Percentiles rank a stretch among this genome's conserved stretches.
Evolutionary conservation across 164 flowering plant genomes (phyloP).

Genomic region (Warburgia ugandensis): DNA sequence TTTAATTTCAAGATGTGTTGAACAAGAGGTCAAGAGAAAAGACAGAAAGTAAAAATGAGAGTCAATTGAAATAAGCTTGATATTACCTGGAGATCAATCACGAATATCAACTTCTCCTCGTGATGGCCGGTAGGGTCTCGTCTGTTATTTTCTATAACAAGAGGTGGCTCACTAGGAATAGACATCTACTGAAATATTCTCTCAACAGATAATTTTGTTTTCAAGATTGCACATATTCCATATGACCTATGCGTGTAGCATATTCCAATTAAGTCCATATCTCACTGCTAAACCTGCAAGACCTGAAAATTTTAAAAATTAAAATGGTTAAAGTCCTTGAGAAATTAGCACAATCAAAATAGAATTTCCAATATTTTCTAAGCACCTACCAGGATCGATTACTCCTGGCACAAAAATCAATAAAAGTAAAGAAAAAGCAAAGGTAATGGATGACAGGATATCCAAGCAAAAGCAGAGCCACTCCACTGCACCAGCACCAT

Average conservation of each 20-base stretch:
- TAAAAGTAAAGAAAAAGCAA: constrained; percentile 31
- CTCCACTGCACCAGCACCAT: constrained; percentile 28
- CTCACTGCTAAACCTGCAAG: constrained; percentile 47
- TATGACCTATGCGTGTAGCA: constrained; percentile 22
- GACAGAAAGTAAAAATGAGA: too few relatives aligned
- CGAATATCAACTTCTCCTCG: constrained; percentile 19
- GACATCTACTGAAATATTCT: constrained; percentile 23
- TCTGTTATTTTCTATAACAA: constrained; percentile 17
- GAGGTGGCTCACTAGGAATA: constrained; percentile 27
- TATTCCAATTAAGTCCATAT: constrained; percentile 40
- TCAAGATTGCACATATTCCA: constrained; percentile 39
- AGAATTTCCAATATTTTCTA: neutral
- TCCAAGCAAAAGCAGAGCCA: constrained; percentile 45
- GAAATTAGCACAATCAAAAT: too few relatives aligned
- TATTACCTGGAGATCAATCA: constrained; percentile 18
- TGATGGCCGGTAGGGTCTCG: constrained; percentile 19
- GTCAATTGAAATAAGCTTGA: neutral
- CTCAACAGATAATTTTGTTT: constrained; percentile 42
- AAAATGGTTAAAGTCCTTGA: constrained; percentile 8
- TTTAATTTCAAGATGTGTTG: too few relatives aligned
- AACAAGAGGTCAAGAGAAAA: too few relatives aligned
- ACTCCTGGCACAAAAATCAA: constrained; percentile 28
- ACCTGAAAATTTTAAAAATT: constrained; percentile 18
- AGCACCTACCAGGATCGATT: constrained; percentile 32
- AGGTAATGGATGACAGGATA: constrained; percentile 26